phyloP scores from a whole-genome alignment of 192 early-diverging fungal genomes.

The Linnemannia elongata region DNA sequence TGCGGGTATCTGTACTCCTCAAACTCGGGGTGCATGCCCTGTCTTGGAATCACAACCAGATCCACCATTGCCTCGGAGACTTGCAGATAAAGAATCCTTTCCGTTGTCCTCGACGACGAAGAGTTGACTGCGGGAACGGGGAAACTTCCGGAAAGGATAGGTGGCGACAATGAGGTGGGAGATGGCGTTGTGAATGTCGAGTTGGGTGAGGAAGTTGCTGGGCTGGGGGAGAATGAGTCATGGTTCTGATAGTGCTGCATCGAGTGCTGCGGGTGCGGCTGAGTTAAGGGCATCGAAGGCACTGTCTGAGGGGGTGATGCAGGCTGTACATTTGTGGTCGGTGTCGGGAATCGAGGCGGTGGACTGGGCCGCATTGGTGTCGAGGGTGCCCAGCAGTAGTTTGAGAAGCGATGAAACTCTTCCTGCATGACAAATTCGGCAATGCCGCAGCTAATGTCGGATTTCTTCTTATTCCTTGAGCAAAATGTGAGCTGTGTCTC shows the following conservation, averaged over 20 bases:
- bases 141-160: neutral
- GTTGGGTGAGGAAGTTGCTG: neutral
- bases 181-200: neutral
- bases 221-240: neutral
- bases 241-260: neutral
- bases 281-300: constrained; percentile 4
- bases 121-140: constrained; percentile 13
- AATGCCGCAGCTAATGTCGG: constrained; percentile 66
- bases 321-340: neutral
- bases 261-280: neutral
- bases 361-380: neutral
- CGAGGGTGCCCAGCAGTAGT: constrained; percentile 71
- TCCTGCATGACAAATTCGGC: constrained; percentile 85
- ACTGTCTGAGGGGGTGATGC: constrained; percentile 5
- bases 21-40: constrained; percentile 57
- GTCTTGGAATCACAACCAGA: constrained; percentile 58
- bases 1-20: constrained; percentile 73
- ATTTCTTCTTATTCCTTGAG: constrained; percentile 53
- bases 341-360: neutral
- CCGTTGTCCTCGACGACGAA: constrained; percentile 5
- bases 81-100: constrained; percentile 72
- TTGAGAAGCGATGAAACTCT: constrained; percentile 76
- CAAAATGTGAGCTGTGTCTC: constrained; percentile 74
- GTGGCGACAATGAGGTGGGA: constrained; percentile 12
- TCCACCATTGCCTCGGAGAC: constrained; percentile 72